Conservation (phyloP, 805 yeast species). For the Tetrapisispora nanseiensis region DNA sequence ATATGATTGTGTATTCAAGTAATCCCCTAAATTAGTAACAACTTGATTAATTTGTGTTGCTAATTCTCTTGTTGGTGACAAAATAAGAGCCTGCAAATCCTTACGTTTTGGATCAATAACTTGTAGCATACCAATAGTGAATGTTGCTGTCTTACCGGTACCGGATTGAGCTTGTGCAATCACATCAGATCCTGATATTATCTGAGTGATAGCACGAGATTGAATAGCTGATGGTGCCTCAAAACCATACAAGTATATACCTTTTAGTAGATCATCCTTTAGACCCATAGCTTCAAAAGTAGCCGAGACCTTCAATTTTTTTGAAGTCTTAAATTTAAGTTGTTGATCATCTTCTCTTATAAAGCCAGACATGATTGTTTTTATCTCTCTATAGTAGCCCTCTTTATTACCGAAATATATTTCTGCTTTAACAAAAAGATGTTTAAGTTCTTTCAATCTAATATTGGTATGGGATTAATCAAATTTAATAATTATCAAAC, state of each 20-base stretch:
- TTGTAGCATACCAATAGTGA: constrained; percentile 87
- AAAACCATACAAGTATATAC: constrained; percentile 81
- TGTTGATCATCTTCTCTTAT: constrained; percentile 51
- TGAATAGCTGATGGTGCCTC: constrained; percentile 96
- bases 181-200: constrained; percentile 86
- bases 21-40: constrained; percentile 75
- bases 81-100: constrained; percentile 79
- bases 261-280: constrained; percentile 49
- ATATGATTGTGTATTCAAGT: constrained; percentile 75
- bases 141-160: constrained; percentile 99
- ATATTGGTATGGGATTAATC: too few species aligned
- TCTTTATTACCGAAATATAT: too few species aligned
- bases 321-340: constrained; percentile 53
- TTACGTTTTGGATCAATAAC: constrained; percentile 63
- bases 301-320: constrained; percentile 40
- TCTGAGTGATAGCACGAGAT: constrained; percentile 90
- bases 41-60: constrained; percentile 91
- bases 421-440: too few species aligned
- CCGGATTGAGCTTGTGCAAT: constrained; percentile 99
- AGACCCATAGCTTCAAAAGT: constrained; percentile 68
- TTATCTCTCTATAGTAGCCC: too few species aligned
- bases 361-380: constrained; percentile 40
- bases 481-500: too few species aligned
- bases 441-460: too few species aligned
- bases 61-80: constrained; percentile 94